Evolutionary conservation across 2,329 filamentous ascomycete genomes (phyloP).

Genomic region (Colletotrichum karsti): DNA sequence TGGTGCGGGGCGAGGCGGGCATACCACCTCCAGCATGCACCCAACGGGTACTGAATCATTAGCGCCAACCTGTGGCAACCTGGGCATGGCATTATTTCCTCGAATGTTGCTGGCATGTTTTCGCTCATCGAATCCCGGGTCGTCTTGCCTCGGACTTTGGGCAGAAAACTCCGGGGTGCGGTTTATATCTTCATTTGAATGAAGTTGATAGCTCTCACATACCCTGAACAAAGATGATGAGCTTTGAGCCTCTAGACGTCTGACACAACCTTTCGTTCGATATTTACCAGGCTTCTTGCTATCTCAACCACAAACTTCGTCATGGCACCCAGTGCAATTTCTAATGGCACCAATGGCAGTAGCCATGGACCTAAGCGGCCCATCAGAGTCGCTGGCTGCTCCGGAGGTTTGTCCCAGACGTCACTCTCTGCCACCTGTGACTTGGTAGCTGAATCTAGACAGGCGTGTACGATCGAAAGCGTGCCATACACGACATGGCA

Average conservation of each 20-base stretch:
- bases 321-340: not conserved
- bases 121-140: no score
- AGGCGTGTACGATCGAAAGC: conserved; percentile 49
- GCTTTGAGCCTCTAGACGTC: no score
- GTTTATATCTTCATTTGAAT: no score
- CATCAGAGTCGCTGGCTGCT: not conserved
- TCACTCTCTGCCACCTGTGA: no score
- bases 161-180: no score
- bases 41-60: conserved; percentile 27
- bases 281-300: not conserved
- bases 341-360: not conserved
- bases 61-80: not conserved
- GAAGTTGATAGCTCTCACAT: no score
- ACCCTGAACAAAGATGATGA: no score
- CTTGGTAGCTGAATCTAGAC: not conserved
- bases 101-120: no score
- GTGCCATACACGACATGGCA: conserved; percentile 36
- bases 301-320: not conserved
- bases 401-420: not conserved
- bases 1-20: not conserved
- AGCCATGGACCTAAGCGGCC: not conserved
- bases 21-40: not conserved
- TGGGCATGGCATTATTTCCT: not conserved
- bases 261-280: no score
- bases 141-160: no score